These are phyloP conservation scores for Termitomyces sp. DNA, from an alignment of 768 basidiomycete genomes.

Conservation along the genomic window DNA sequence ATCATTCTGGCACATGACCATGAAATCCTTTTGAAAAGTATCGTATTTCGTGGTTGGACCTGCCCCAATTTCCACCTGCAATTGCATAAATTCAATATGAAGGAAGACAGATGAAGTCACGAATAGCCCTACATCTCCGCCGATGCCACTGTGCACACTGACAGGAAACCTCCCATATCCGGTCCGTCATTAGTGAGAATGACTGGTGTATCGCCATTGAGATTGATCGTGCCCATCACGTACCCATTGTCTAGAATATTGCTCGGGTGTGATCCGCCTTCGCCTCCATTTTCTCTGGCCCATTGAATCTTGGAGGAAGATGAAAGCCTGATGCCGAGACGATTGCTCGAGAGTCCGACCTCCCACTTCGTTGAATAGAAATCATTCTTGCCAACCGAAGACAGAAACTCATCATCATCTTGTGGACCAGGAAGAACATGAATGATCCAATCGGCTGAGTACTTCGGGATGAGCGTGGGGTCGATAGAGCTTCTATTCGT, in stretches of 20 bases:
- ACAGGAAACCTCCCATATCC: conserved; percentile 62
- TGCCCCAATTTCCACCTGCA: conserved; percentile 69
- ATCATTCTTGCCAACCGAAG: conserved; percentile 36
- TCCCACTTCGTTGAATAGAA: conserved; percentile 55
- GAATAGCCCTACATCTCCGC: conserved; percentile 41
- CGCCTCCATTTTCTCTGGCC: conserved; percentile 55
- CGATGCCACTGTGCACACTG: conserved; percentile 48
- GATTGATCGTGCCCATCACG: conserved; percentile 48
- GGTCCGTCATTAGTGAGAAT: conserved; percentile 61
- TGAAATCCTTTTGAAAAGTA: conserved; percentile 50
- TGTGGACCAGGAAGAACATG: conserved; percentile 61
- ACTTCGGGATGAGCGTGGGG: conserved; percentile 37
- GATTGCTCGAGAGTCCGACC: conserved; percentile 55
- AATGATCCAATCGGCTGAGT: conserved; percentile 47
- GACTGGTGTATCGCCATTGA: conserved; percentile 71
- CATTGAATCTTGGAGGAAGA: conserved; percentile 40
- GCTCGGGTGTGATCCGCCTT: conserved; percentile 66
- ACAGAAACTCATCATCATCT: conserved; percentile 54
- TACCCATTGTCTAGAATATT: conserved; percentile 67
- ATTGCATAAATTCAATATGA: neutral
- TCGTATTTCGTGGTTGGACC: conserved; percentile 49
- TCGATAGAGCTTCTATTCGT: conserved; percentile 9
- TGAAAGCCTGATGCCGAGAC: conserved; percentile 62
- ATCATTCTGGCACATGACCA: conserved; percentile 24
- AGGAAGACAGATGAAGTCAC: neutral